Base-by-base conservation (phyloP, 2,329 filamentous ascomycete species). In the Xylariaceae sp. region DNA sequence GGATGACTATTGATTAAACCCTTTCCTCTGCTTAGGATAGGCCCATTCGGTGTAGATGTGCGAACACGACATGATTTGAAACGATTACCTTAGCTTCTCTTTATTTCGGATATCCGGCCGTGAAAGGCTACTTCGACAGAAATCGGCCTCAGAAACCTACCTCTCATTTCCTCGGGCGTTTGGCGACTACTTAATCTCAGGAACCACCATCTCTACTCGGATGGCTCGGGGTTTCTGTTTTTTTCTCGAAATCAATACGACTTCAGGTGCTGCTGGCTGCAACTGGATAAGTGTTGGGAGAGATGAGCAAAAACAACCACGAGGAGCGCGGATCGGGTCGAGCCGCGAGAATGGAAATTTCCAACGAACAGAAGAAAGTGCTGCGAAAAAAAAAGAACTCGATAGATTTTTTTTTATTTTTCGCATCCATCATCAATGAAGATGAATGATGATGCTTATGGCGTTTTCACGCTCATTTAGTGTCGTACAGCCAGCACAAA, bases 1-100 rank as follows among this genome's bases (percentile, higher is more conserved):
- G 81, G 49, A 84, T 84, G 81, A 84, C 81, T 2, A 84, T 84
- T 61, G 81, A 84, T 65, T 84, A 74, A 72, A 54, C 35, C 26
- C 27, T 35, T 46, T 39, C 3, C 9, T 30, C 34, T 40, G n/a
- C 29, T 40, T n/a, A 11, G 31, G 50, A 37, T 48, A 39, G 26
- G 35, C 49, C 31, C 52, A 41, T 53, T 55, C 53, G 32, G 34
- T 55, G 64, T 61, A 64, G 62, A 65, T 65, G 64, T 66, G 65
- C 60, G 65, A 65, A 66, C 60, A 46, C 56, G 64, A 65, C 56
- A 66, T 55, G 65, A 67, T 59, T 64, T 60, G 50, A 54, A 51
- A 66, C 60, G 65, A 67, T 58, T 55, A 62, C 62, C 62, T 56
- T 63, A 62, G 56, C 58, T 59, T 60, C 57, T 58, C 59, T 51